Base-by-base conservation (phyloP, 495 filamentous ascomycete genomes). In the Annulohypoxylon bovei region DNA sequence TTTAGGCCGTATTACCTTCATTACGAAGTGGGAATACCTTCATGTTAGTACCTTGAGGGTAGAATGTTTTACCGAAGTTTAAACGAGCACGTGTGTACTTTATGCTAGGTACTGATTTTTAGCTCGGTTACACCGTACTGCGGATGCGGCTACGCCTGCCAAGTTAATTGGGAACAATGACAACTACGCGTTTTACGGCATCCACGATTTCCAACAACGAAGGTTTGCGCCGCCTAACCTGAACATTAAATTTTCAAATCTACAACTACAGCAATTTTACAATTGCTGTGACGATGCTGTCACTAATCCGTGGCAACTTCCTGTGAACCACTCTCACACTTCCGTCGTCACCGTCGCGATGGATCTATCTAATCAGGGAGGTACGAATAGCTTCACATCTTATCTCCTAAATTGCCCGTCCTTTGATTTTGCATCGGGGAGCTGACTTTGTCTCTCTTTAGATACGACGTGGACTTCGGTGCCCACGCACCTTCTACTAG, bases 401-500 rank as follows among this genome's bases (percentile, higher is more conserved):
- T 7, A 53, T 27, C 20, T 12, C 32, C 32, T 18, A 11, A 16
- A 52, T 52, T 28, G 7, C 11, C 11, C 18, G n/a, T 37, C 12
- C 37, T 23, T 14, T 14, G 6, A 12, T 23, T 18, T 37, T 44
- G 16, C 22, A 28, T 25, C 58, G 16, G 3, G 12, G 18, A 0
- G 35, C 64, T 67, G 59, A 67, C 57, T 53, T 14, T 18, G 23
- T 1, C 7, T 28, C 44, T 9, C 14, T 37, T 23, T 25, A 73
- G 75, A 59, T 71, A 63, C 61, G 1, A 59, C 73, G 18, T 87
- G 84, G 85, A 74, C 82, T 33, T 80, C 78, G 49, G 79, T 88
- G 22, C 80, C 86, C 8, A 87, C 85, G 33, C 75, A 82, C 11
- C 42, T 83, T 42, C 82, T 88, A 27, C 81, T 76, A 46, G 84